Evolutionary conservation across 2,329 filamentous ascomycete species (phyloP), one percentile per base, ranked within the genome.

Genomic region (Claviceps quebecensis): DNA sequence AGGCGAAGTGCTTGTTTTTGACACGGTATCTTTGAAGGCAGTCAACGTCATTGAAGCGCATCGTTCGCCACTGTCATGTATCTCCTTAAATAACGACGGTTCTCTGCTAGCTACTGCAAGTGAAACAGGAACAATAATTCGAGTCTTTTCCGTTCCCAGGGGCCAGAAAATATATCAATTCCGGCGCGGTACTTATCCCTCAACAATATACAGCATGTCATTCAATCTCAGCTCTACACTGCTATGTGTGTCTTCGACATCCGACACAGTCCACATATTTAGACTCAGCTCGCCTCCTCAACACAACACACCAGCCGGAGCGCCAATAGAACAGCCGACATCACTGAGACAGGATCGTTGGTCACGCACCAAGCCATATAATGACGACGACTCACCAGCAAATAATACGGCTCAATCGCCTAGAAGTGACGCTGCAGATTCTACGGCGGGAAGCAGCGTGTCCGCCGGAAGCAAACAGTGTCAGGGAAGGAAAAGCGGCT

Each of bases 121-220:
- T 22, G 93, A 98, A 65, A 98, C 95, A 50, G 93, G 93, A 56
- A 98, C 93, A 0, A 95, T 98, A 54, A 95, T 98, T 56, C 83
- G 93, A 16, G 89, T 98, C 49, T 98, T 98, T 67, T 88, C 87
- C 1, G 81, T 98, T 1, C 93, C 93, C 2, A 81, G 83, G 56
- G 93, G 87, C 11, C 84, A 91, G 61, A 98, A 97, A 67, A 76
- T 98, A 17, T 97, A 90, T 66, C 91, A 98, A 65, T 98, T 98
- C 69, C 81, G 93, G 54, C 82, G 93, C 56, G 93, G 93, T 44
- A 96, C 91, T 2, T 96, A 96, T 67, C 93, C 93, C 0, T 90
- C 90, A 1, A 85, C 87, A 41, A 98, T 98, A 59, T 96, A 90
- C 70, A 95, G 89, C 78, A 96, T 98, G 89, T 95, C 90, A 1